Evolutionary conservation across 768 basidiomycete species (phyloP).

Genomic region (Candolleomyces aberdarensis): DNA sequence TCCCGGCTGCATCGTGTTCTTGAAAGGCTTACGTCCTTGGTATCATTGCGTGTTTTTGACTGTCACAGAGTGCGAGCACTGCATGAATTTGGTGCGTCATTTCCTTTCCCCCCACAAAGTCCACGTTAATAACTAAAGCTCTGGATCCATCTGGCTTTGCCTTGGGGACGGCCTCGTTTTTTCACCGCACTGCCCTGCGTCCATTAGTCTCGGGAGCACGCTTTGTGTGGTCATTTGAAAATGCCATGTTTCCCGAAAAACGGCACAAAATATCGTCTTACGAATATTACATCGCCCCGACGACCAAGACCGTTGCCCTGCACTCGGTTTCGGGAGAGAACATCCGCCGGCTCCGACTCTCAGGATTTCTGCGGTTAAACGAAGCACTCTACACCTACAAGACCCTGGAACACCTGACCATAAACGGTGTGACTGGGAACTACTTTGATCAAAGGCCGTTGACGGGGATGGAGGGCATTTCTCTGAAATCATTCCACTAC

Average conservation of each 20-base stretch:
- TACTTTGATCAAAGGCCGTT: conserved; percentile 29
- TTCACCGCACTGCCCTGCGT: too few relatives aligned
- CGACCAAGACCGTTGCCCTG: conserved; percentile 26
- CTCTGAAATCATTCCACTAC: conserved; percentile 33
- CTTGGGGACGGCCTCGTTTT: too few relatives aligned
- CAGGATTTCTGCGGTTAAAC: conserved; percentile 27
- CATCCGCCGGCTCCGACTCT: conserved; percentile 30
- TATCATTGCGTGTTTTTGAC: conserved; percentile 4
- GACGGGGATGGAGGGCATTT: conserved; percentile 22
- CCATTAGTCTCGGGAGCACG: not conserved
- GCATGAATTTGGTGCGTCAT: not conserved
- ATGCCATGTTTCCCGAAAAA: conserved; percentile 2
- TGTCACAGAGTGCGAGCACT: conserved; percentile 1
- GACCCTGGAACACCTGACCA: conserved; percentile 24
- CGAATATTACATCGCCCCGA: conserved; percentile 29
- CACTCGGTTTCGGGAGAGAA: conserved; percentile 20
- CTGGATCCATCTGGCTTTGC: too few relatives aligned
- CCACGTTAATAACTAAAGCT: too few relatives aligned
- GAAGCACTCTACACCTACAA: conserved; percentile 10
- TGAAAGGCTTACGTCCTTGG: not conserved
- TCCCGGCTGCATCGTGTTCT: conserved; percentile 7
- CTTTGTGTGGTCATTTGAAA: conserved; percentile 8
- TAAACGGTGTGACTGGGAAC: conserved; percentile 31
- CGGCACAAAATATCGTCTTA: conserved; percentile 16
- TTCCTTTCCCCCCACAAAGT: too few relatives aligned